phyloP scores from a whole-genome alignment of 2,329 filamentous ascomycete species.

The Talaromyces albobiverticillius region DNA sequence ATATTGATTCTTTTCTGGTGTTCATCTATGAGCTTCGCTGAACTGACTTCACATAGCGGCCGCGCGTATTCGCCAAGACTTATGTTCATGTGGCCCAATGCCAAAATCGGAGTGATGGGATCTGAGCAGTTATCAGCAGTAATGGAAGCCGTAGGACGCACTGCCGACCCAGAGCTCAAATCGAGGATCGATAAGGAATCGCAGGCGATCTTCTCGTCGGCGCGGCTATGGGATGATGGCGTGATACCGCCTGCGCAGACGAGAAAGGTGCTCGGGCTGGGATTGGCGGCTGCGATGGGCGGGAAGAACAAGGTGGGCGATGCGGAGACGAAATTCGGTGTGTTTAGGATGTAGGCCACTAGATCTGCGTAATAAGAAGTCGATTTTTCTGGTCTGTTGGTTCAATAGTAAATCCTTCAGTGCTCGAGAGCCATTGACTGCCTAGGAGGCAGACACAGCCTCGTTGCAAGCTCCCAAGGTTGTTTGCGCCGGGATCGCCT shows the following conservation, averaged over 20 bases:
- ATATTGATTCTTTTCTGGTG: neutral
- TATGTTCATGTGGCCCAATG: constrained; percentile 96
- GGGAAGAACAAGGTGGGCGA: constrained; percentile 58
- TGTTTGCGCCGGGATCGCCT: too few relatives aligned
- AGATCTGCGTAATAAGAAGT: too few relatives aligned
- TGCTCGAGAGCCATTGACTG: too few relatives aligned
- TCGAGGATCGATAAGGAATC: constrained; percentile 86
- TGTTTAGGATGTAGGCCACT: constrained; percentile 78
- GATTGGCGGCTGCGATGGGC: constrained; percentile 68
- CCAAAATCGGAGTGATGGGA: constrained; percentile 95
- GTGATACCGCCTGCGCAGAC: constrained; percentile 77
- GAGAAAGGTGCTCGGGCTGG: constrained; percentile 67
- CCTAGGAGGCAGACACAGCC: too few relatives aligned
- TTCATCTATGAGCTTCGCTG: constrained; percentile 8
- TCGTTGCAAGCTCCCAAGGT: too few relatives aligned
- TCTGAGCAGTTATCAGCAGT: constrained; percentile 86
- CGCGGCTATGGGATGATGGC: constrained; percentile 86
- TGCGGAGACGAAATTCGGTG: constrained; percentile 67
- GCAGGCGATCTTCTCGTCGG: constrained; percentile 82
- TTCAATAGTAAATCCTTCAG: too few relatives aligned
- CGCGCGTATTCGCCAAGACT: constrained; percentile 88
- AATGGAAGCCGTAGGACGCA: constrained; percentile 90
- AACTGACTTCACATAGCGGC: constrained; percentile 55
- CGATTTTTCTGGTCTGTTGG: too few relatives aligned
- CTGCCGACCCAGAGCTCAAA: constrained; percentile 74